These are phyloP conservation scores for Penicillium simplicissimum DNA, from an alignment of 495 filamentous ascomycete species.

Conservation along the genomic window DNA sequence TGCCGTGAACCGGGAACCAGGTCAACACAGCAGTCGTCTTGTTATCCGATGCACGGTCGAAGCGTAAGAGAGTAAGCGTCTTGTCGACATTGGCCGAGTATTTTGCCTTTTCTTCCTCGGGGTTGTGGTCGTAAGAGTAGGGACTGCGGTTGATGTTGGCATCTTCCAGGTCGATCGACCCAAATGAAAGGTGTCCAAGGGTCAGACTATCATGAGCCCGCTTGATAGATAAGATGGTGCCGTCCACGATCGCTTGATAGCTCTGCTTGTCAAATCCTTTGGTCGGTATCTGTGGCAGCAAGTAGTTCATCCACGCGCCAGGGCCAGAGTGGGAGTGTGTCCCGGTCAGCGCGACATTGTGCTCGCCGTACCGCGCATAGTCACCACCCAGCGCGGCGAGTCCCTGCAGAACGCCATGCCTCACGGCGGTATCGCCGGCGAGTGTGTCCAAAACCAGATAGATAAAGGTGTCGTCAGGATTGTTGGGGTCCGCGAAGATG, in stretches of 20 bases:
- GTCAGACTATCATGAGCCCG: constrained; percentile 76
- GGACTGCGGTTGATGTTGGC: constrained; percentile 90
- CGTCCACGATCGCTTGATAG: constrained; percentile 88
- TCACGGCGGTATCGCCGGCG: constrained; percentile 86
- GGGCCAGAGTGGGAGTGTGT: constrained; percentile 94
- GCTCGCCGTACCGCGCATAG: constrained; percentile 73
- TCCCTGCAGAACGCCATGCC: constrained; percentile 79
- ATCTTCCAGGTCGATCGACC: constrained; percentile 70
- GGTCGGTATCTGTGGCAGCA: constrained; percentile 91
- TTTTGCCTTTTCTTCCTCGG: constrained; percentile 68
- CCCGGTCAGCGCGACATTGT: constrained; percentile 87
- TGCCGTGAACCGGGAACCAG: constrained; percentile 95
- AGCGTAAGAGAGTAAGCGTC: constrained; percentile 78
- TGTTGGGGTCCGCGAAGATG: constrained; percentile 71
- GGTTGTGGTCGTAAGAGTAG: constrained; percentile 90
- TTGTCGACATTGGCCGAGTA: constrained; percentile 86
- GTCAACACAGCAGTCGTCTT: constrained; percentile 79
- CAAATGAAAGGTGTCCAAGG: constrained; percentile 70
- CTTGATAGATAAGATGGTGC: constrained; percentile 76
- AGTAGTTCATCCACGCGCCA: constrained; percentile 93
- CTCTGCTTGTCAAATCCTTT: constrained; percentile 87
- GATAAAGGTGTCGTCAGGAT: constrained; percentile 72
- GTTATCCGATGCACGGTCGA: constrained; percentile 68
- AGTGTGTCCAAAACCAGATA: constrained; percentile 89
- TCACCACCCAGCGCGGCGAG: constrained; percentile 64